Evolutionary conservation across 768 basidiomycete species (phyloP), one percentile per base, ranked within the genome.

Genomic region (Pulveroboletus sp.): DNA sequence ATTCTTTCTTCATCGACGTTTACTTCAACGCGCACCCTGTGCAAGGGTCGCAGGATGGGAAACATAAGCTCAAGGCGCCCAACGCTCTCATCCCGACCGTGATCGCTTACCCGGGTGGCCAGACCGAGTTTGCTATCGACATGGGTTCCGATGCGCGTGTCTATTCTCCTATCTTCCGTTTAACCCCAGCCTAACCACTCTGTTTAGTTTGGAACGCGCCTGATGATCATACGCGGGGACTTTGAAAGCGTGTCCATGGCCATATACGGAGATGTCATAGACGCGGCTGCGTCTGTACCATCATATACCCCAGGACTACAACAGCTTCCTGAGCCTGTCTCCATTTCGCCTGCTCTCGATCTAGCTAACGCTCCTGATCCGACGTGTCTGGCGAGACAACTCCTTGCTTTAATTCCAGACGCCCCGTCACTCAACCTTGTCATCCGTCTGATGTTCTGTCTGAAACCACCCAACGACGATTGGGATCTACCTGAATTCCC

Each of bases 171-270:
- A 8, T 36, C 18, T 10, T 17, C 21, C 35, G 4, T 43, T 41
- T 8, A 26, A 5, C 27, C 38, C n/a, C 8, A 17, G 14, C 48
- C 48, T 59, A 38, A 57, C 39, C 9, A 49, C 30, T 33, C 40
- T 31, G 28, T 47, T 15, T 62, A 88, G 84, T 82, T 78, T 63
- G 79, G 83, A 4, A 89, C 88, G 18, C 83, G 89, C 39, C 72
- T 91, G 28, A 82, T 92, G 77, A 86, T 91, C 50, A 75, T 92
- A 54, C 84, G 83, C 59, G 89, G 89, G n/a, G 71, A 78, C 32
- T 90, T 89, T 64, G 69, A 79, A 43, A 72, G 70, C 50, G 69
- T 87, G 17, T 58, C 66, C 9, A 67, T 66, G 57, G 65, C 60
- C 45, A 72, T 77, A 51, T 77, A 77, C 45, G 78, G 78, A 18